Evolutionary conservation across 2,329 filamentous ascomycete species (phyloP), one percentile per base, ranked within the genome.

Genomic region (Xylaria sp.): DNA sequence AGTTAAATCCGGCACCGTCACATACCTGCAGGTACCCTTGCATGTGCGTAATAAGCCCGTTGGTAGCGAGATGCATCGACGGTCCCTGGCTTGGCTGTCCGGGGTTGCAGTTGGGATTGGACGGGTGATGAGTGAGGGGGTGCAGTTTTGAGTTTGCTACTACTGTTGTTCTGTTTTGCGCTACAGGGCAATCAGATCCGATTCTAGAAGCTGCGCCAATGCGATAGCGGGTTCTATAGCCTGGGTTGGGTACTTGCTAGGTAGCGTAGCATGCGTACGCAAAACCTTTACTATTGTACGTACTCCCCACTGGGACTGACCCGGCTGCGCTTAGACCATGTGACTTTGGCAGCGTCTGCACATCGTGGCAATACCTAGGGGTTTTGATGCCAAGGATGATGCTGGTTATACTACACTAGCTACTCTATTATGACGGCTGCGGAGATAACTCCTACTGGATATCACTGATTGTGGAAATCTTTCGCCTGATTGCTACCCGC

Each of bases 61-160:
- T 49, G 57, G 55, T 57, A 43, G 43, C 28, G 62, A 48, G 62
- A 64, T 46, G 51, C 62, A 28, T 18, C 33, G 52, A 48, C n/a
- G 25, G 36, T 43, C 62, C 54, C 33, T 43, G 49, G 25, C 49
- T 41, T 48, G 54, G 43, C 43, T 52, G 43, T 28, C 28, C 28
- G 2, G 28, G 18, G 57, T 60, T 49, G 57, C 28, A 33, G 10
- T 59, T 18, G 15, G 12, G 33, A 12, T n/a, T 9, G 31, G 31
- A 20, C 23, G 20, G 31, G 15, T 54, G 13, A 6, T 15, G 10
- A 15, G 18, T 46, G 41, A n/a, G 41, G 41, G 41, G 41, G 41
- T 43, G 15, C 25, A 13, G 12, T 18, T 20, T 13, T 28, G 12
- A 25, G 23, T 23, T 15, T 52, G 49, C 3, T n/a, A 52, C 25